A percentile compares a stretch with the other conserved stretches of the same genome.
Evolutionary conservation across 1,284 basidiomycete genomes (phyloP).

Genomic region (Microbotryum scabiosae): DNA sequence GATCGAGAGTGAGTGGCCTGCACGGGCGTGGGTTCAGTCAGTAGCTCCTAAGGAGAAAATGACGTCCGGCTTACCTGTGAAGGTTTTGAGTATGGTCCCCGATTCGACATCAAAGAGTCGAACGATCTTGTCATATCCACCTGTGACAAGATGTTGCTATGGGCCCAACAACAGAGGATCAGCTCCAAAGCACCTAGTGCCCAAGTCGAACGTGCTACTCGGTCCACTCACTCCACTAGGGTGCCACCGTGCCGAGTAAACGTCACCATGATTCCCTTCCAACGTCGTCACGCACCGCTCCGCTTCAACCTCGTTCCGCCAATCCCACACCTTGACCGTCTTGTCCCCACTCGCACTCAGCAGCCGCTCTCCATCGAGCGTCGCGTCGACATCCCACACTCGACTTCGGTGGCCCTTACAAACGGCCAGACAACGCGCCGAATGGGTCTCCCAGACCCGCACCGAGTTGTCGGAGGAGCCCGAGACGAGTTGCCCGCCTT

Average conservation of each 20-base stretch:
- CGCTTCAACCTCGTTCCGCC: slow-evolving; percentile 25
- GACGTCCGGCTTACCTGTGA: slow-evolving; percentile 35
- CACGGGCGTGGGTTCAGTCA: too few species aligned
- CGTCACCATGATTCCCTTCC: slow-evolving; percentile 42
- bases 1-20: slow-evolving; percentile 43
- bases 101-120: slow-evolving; percentile 45
- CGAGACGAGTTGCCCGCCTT: slow-evolving; percentile 40
- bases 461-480: slow-evolving; percentile 42
- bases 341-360: slow-evolving; percentile 44
- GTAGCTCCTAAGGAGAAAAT: too few species aligned
- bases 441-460: slow-evolving; percentile 30
- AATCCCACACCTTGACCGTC: slow-evolving; percentile 43
- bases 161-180: background rate
- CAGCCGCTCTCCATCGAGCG: slow-evolving; percentile 34
- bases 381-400: slow-evolving; percentile 44
- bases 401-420: slow-evolving; percentile 42
- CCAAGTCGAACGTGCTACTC: background rate
- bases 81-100: slow-evolving; percentile 43
- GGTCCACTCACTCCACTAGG: slow-evolving; percentile 34
- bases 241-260: slow-evolving; percentile 45
- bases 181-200: background rate
- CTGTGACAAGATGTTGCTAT: slow-evolving; percentile 41
- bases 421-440: slow-evolving; percentile 11
- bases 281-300: slow-evolving; percentile 33
- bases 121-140: slow-evolving; percentile 46